These are phyloP conservation scores for Trypethelium eluteriae DNA, from an alignment of 495 filamentous ascomycete genomes.

Conservation along the genomic window DNA sequence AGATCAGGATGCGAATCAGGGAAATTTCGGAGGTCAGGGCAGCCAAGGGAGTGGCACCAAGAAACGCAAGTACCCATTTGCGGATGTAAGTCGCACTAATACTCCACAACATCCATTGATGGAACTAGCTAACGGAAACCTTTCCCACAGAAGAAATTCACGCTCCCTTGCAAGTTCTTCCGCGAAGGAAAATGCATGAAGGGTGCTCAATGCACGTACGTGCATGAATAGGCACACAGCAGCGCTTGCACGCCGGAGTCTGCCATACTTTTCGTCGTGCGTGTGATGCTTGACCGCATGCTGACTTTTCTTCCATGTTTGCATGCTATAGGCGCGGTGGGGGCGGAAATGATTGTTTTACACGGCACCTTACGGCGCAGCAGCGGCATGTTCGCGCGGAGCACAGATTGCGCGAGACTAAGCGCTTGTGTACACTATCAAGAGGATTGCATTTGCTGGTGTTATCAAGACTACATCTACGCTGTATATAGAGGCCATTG, in stretches of 20 bases:
- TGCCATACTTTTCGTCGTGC: no score
- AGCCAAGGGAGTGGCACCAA: conserved; percentile 11
- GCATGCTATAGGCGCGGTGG: no score
- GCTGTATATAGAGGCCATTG: no score
- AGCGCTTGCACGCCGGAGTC: not conserved
- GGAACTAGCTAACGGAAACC: conserved; percentile 16
- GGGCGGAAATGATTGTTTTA: no score
- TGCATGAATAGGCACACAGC: conserved; percentile 47
- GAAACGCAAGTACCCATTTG: conserved; percentile 10
- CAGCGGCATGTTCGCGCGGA: not conserved
- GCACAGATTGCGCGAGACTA: not conserved
- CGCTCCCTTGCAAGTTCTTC: conserved; percentile 65
- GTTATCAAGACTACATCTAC: not conserved
- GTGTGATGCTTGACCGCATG: no score
- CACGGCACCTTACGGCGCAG: no score
- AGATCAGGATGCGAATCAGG: conserved; percentile 1
- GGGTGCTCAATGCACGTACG: conserved; percentile 76
- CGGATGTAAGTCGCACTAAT: not conserved
- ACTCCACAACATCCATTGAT: conserved; percentile 14
- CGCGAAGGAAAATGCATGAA: conserved; percentile 71
- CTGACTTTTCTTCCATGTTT: no score
- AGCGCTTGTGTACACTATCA: not conserved
- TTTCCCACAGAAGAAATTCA: conserved; percentile 28
- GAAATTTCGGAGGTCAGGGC: not conserved
- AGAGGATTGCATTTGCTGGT: conserved; percentile 1